phyloP scores from a whole-genome alignment of 2,329 filamentous ascomycete species.

The Pochonia chlamydosporia region DNA sequence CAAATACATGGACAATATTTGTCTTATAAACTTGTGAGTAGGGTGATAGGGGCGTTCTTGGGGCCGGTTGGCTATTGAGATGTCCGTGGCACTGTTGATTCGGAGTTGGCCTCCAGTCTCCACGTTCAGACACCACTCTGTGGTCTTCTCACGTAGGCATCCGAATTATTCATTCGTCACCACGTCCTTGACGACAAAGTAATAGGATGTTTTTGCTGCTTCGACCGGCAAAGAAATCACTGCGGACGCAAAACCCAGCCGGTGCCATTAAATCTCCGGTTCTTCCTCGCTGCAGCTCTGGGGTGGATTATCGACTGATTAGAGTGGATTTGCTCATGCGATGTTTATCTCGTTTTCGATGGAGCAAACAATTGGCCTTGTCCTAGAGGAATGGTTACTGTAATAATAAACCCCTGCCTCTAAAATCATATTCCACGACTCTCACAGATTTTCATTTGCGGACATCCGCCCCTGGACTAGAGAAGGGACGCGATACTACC shows the following conservation, averaged over 20 bases:
- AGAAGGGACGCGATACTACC: background rate
- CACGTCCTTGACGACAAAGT: too few relatives aligned
- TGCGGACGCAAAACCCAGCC: background rate
- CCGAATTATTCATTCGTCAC: too few relatives aligned
- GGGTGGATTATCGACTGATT: background rate
- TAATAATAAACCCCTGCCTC: background rate
- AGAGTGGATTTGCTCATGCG: background rate
- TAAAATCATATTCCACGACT: background rate
- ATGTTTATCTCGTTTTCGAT: background rate
- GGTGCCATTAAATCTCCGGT: background rate
- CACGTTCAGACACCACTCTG: too few relatives aligned
- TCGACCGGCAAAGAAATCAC: background rate
- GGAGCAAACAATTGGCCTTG: background rate
- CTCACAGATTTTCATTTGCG: background rate
- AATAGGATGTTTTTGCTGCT: background rate
- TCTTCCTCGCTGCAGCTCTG: background rate
- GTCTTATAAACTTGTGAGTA: too few relatives aligned
- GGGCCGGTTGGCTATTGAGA: too few relatives aligned
- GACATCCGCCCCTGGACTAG: background rate
- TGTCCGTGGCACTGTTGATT: too few relatives aligned
- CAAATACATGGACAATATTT: too few relatives aligned
- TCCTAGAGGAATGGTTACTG: background rate
- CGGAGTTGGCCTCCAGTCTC: too few relatives aligned
- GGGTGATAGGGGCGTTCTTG: too few relatives aligned
- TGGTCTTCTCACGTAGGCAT: too few relatives aligned